phyloP scores from a whole-genome alignment of 2,329 filamentous ascomycete species.

The Blastomyces percursus region DNA sequence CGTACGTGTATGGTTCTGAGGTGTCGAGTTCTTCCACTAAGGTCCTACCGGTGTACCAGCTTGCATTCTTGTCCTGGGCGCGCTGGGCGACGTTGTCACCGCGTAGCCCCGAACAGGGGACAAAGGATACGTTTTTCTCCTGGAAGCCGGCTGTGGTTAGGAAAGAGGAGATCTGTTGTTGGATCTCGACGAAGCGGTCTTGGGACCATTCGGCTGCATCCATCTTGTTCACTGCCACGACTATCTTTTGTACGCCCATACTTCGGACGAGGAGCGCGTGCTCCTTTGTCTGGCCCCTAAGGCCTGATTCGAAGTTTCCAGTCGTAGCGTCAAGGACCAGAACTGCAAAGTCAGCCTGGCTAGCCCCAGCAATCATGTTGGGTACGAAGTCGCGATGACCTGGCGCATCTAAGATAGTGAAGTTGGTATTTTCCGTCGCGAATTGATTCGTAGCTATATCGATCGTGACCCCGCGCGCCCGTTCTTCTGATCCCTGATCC shows the following conservation, averaged over 20 bases:
- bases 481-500: conserved; percentile 82
- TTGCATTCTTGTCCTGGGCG: conserved; percentile 39
- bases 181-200: conserved; percentile 73
- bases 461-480: conserved; percentile 83
- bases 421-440: conserved; percentile 72
- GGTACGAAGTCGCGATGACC: conserved; percentile 94
- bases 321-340: conserved; percentile 84
- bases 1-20: conserved; percentile 61
- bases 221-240: conserved; percentile 93
- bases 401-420: conserved; percentile 91
- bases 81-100: conserved; percentile 68
- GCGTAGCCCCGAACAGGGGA: conserved; percentile 79
- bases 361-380: conserved; percentile 97
- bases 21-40: conserved; percentile 74
- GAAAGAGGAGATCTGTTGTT: conserved; percentile 71
- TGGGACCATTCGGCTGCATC: conserved; percentile 77
- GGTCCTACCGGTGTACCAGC: conserved; percentile 73
- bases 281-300: conserved; percentile 89
- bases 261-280: conserved; percentile 83
- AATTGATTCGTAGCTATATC: conserved; percentile 95
- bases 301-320: conserved; percentile 84
- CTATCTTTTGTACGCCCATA: conserved; percentile 75
- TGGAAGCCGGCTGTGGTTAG: conserved; percentile 72
- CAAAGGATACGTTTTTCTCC: conserved; percentile 67
- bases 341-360: conserved; percentile 90